A percentile compares a stretch with the other conserved stretches of the same genome.
phyloP scores from a whole-genome alignment of 495 filamentous ascomycete species.

The Penicillium nucicola region DNA sequence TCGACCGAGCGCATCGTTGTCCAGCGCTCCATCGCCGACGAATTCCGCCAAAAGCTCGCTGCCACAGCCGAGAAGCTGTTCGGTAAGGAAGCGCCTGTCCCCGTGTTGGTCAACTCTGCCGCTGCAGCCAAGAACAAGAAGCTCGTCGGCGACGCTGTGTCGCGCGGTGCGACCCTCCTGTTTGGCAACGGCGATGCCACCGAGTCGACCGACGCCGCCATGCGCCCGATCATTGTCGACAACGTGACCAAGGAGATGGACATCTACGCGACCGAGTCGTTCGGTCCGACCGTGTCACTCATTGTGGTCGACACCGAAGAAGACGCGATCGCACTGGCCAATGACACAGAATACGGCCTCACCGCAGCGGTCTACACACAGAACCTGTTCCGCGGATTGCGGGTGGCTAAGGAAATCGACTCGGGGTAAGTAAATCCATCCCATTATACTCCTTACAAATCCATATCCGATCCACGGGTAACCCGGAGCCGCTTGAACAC shows the following conservation, averaged over 20 bases:
- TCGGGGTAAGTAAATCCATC: slow-evolving; percentile 34
- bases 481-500: background rate
- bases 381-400: slow-evolving; percentile 45
- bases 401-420: slow-evolving; percentile 48
- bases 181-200: slow-evolving; percentile 52
- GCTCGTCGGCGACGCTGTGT: slow-evolving; percentile 62
- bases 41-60: slow-evolving; percentile 61
- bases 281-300: slow-evolving; percentile 73
- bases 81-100: slow-evolving; percentile 46
- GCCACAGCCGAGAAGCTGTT: slow-evolving; percentile 44
- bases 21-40: slow-evolving; percentile 60
- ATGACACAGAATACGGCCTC: slow-evolving; percentile 53
- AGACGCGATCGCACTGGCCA: slow-evolving; percentile 46
- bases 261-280: slow-evolving; percentile 75
- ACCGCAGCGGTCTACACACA: slow-evolving; percentile 46
- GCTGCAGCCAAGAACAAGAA: slow-evolving; percentile 65
- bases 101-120: slow-evolving; percentile 57
- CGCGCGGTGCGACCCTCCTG: slow-evolving; percentile 66
- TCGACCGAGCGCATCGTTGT: slow-evolving; percentile 85
- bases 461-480: background rate
- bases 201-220: slow-evolving; percentile 47
- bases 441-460: too few species aligned
- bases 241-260: slow-evolving; percentile 79
- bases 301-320: slow-evolving; percentile 46
- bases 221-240: slow-evolving; percentile 70